Conservation (phyloP, 768 basidiomycete species). For the Russula dissimulans region DNA sequence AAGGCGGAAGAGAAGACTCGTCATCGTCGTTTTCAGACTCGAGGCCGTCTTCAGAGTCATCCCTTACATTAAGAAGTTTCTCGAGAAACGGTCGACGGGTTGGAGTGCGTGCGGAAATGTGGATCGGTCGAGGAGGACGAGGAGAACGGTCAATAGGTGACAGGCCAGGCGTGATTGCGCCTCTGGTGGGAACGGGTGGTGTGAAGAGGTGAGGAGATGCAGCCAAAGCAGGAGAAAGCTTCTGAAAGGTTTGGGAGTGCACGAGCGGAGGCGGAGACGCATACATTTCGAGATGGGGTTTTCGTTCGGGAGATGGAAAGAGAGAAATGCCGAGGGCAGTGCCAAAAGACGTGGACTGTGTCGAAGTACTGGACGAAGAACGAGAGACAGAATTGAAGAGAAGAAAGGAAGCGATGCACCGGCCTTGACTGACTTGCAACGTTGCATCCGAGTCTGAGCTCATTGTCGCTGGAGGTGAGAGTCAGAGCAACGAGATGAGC, state of each 20-base stretch:
- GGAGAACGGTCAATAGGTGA: slow-evolving; percentile 17
- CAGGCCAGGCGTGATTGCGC: slow-evolving; percentile 6
- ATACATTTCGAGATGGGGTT: slow-evolving; percentile 13
- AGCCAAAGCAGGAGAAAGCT: slow-evolving; percentile 14
- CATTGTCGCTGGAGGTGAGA: neutral
- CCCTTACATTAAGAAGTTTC: slow-evolving; percentile 9
- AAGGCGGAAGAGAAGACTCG: slow-evolving; percentile 3
- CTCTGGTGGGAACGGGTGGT: slow-evolving; percentile 7
- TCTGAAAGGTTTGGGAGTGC: neutral
- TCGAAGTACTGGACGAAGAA: slow-evolving; percentile 2
- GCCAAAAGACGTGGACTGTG: neutral
- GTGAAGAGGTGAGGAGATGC: slow-evolving; percentile 16
- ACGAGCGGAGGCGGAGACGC: slow-evolving; percentile 18
- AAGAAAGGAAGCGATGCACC: neutral
- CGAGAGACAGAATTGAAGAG: neutral
- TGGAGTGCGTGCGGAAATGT: neutral
- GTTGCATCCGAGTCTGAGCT: neutral
- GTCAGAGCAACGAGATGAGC: neutral
- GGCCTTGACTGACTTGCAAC: neutral
- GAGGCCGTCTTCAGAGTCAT: slow-evolving; percentile 13
- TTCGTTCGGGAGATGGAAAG: neutral
- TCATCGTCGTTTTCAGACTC: slow-evolving; percentile 1
- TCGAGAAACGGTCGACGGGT: slow-evolving; percentile 3
- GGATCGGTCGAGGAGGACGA: neutral
- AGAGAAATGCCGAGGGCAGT: neutral